Evolutionary conservation across 1,284 basidiomycete species (phyloP).

Genomic region (Volvariella volvacea): DNA sequence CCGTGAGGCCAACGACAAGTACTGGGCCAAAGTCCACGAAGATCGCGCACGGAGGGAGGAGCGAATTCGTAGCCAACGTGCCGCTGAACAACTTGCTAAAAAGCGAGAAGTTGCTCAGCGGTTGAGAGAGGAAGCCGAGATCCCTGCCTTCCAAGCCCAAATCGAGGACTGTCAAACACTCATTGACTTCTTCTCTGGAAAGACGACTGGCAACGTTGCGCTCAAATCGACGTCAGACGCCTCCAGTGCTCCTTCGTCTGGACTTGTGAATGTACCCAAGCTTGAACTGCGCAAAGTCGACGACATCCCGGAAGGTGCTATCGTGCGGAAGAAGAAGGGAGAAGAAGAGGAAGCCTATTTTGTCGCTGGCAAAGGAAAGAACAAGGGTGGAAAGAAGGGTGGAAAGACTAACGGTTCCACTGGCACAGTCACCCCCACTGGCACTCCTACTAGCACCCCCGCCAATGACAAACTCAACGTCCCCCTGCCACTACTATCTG

Average conservation of each 20-base stretch:
- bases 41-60: slow-evolving; percentile 84
- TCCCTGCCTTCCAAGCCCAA: slow-evolving; percentile 88
- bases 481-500: slow-evolving; percentile 81
- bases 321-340: slow-evolving; percentile 89
- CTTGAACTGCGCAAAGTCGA: slow-evolving; percentile 86
- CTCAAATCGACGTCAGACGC: slow-evolving; percentile 36
- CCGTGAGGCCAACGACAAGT: slow-evolving; percentile 78
- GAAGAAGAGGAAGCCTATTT: slow-evolving; percentile 85
- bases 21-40: slow-evolving; percentile 78
- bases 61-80: slow-evolving; percentile 72
- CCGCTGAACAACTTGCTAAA: slow-evolving; percentile 79
- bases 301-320: slow-evolving; percentile 58
- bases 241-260: slow-evolving; percentile 33
- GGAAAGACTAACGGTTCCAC: slow-evolving; percentile 17
- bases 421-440: slow-evolving; percentile 9
- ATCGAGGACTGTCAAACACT: slow-evolving; percentile 97
- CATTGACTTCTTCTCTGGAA: slow-evolving; percentile 67
- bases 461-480: slow-evolving; percentile 61
- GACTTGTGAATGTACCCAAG: slow-evolving; percentile 71
- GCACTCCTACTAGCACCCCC: slow-evolving; percentile 25
- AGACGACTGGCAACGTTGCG: slow-evolving; percentile 42
- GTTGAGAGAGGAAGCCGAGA: slow-evolving; percentile 85
- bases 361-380: slow-evolving; percentile 66
- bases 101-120: slow-evolving; percentile 77
- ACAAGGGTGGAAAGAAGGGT: slow-evolving; percentile 59